Evolutionary conservation across 2,329 filamentous ascomycete species (phyloP).

Genomic region (Sphaceloma murrayae): DNA sequence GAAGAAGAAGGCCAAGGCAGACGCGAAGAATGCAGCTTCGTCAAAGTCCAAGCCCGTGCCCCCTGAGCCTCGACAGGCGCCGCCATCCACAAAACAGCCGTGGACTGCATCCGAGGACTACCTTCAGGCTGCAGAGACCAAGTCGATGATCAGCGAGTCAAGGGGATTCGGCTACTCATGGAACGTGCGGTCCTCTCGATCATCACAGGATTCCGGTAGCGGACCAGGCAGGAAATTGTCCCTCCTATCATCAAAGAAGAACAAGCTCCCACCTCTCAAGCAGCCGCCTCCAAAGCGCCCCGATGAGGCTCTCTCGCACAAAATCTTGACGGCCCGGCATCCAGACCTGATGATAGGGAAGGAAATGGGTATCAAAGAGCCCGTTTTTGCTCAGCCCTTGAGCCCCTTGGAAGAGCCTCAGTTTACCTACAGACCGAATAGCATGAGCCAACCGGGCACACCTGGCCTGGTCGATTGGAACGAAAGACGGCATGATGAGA

Average conservation of each 20-base stretch:
- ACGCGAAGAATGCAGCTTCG: neutral
- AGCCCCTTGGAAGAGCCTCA: constrained; percentile 3
- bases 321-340: constrained; percentile 3
- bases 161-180: constrained; percentile 7
- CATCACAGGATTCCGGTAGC: constrained; percentile 5
- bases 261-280: constrained; percentile 4
- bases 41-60: neutral
- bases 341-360: neutral
- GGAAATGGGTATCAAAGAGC: constrained; percentile 2
- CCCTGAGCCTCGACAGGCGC: neutral
- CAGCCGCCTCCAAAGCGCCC: constrained; percentile 6
- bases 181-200: constrained; percentile 12
- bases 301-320: constrained; percentile 9
- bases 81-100: neutral
- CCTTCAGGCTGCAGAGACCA: neutral
- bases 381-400: constrained; percentile 5
- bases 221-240: constrained; percentile 13
- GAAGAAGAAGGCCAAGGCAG: constrained; percentile 12
- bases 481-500: constrained; percentile 9
- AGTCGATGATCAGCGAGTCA: constrained; percentile 9
- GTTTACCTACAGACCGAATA: neutral
- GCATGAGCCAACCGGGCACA: neutral
- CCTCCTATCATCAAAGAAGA: constrained; percentile 5
- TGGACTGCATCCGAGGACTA: neutral
- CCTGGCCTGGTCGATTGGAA: constrained; percentile 5